A percentile compares a stretch with the other conserved stretches of the same genome.
phyloP scores from a whole-genome alignment of 2,329 filamentous ascomycete species.

The Hansfordia pulvinata region DNA sequence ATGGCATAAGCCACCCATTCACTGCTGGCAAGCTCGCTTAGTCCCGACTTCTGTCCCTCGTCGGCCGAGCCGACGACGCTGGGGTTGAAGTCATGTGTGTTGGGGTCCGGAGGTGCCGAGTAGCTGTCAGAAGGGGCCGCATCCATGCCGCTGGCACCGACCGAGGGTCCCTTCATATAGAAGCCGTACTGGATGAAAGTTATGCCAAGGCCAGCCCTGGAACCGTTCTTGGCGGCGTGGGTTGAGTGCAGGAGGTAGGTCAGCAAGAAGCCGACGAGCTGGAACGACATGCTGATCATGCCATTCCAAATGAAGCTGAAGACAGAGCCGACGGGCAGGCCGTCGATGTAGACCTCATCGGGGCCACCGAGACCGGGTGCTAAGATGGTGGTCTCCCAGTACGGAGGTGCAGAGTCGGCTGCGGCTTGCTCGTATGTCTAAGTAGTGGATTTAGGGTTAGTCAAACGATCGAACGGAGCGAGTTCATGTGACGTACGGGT shows the following conservation, averaged over 20 bases:
- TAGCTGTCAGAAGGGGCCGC: conserved; percentile 39
- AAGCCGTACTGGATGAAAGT: conserved; percentile 96
- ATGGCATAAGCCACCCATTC: conserved; percentile 87
- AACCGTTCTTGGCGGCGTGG: conserved; percentile 95
- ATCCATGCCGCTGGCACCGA: conserved; percentile 27
- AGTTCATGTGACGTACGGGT: conserved; percentile 55
- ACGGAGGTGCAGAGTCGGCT: conserved; percentile 87
- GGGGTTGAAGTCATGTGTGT: conserved; percentile 78
- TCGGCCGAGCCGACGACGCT: conserved; percentile 37
- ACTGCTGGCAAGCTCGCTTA: conserved; percentile 50
- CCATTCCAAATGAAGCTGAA: conserved; percentile 86
- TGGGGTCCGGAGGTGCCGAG: conserved; percentile 69
- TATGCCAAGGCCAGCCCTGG: conserved; percentile 83
- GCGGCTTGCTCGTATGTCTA: conserved; percentile 98
- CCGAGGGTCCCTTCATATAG: conserved; percentile 63
- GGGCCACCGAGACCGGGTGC: conserved; percentile 80
- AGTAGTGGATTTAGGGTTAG: conserved; percentile 14
- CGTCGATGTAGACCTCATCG: conserved; percentile 94
- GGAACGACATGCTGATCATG: conserved; percentile 96
- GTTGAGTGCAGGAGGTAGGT: conserved; percentile 97
- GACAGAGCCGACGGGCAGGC: conserved; percentile 78
- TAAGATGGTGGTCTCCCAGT: conserved; percentile 98
- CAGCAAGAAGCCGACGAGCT: conserved; percentile 91
- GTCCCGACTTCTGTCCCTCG: conserved; percentile 24
- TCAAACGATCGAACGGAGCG: conserved; percentile 74